Evolutionary conservation across 2,329 filamentous ascomycete species (phyloP), one percentile per base, ranked within the genome.

Genomic region (Cercospora beticola): DNA sequence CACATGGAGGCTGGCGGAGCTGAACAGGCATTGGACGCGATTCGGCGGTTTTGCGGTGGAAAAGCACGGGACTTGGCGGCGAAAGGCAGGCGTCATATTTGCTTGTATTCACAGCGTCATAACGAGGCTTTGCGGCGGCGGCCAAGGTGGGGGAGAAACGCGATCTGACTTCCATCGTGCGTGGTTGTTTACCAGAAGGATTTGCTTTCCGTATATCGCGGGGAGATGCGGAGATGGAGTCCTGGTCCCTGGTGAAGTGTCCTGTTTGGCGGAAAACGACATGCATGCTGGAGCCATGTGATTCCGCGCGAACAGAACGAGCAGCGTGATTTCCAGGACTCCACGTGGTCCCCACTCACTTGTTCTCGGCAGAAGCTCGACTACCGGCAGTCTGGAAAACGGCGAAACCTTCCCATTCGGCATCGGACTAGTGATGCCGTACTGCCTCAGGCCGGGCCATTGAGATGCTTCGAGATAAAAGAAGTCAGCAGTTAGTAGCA

Each of bases 11-110:
- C 52, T 10, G 49, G 54, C 65, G 65, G 59, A 49, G 59, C 30
- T 54, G 65, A 28, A 46, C 36, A 52, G 40, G 36, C 60, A 49
- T 52, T 36, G 62, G 28, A n/a, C 14, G 43, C 49, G 46, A 56
- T 10, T 31, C 62, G 62, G 62, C 62, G 62, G 30, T 49, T 64
- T 56, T 64, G 62, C 62, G 62, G 62, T 59, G 56, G 31, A 59
- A 59, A 33, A 36, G 56, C 18, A 21, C n/a, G 49, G 28, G 30
- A 64, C 26, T 63, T 63, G 60, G 60, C 49, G 49, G 18, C 46
- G 4, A 49, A 23, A 23, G 46, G 46, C 46, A 49, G 49, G 18
- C 49, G 49, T 54, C 18, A 54, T 54, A 54, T 26, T 26, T 54
- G 21, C 49, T 54, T 54, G 49, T 54, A 23, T 56, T 56, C 23